Percentiles rank a stretch among this genome's conserved stretches.
phyloP scores from a whole-genome alignment of 2,329 filamentous ascomycete genomes.

The Ophiognomonia clavigignenti-juglandacearum region DNA sequence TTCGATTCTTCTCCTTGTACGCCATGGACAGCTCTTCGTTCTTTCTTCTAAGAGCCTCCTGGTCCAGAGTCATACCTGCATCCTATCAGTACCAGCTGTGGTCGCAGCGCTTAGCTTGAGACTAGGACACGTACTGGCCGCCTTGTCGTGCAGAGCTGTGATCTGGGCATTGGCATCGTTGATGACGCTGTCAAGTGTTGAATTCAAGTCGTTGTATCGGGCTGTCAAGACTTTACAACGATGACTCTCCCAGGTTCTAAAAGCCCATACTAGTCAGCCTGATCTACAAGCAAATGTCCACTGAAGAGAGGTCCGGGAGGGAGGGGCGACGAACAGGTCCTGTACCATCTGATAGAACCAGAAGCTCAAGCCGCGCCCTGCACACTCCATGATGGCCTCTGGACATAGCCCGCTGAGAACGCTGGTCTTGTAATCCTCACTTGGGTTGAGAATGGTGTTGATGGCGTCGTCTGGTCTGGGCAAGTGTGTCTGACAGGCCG shows the following conservation, averaged over 20 bases:
- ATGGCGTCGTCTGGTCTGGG: slow-evolving; percentile 71
- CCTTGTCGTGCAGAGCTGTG: slow-evolving; percentile 56
- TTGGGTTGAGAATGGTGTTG: slow-evolving; percentile 66
- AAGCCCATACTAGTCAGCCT: slow-evolving; percentile 7
- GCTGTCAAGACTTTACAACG: slow-evolving; percentile 66
- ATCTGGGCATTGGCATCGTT: slow-evolving; percentile 73
- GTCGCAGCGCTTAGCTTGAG: too few relatives aligned
- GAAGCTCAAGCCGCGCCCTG: slow-evolving; percentile 72
- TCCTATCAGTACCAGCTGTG: slow-evolving; percentile 13
- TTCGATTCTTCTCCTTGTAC: slow-evolving; percentile 66
- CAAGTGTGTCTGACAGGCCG: slow-evolving; percentile 68
- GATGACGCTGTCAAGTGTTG: slow-evolving; percentile 67
- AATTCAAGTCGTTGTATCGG: slow-evolving; percentile 61
- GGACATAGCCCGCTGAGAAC: slow-evolving; percentile 80
- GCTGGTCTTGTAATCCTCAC: slow-evolving; percentile 86
- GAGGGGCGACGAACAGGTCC: slow-evolving; percentile 61
- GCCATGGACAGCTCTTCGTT: slow-evolving; percentile 66
- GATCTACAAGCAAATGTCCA: slow-evolving; percentile 12
- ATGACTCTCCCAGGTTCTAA: slow-evolving; percentile 71
- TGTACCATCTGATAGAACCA: slow-evolving; percentile 84
- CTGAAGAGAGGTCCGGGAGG: slow-evolving; percentile 15
- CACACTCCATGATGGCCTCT: slow-evolving; percentile 79
- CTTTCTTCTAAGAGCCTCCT: slow-evolving; percentile 61
- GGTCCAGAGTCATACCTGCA: slow-evolving; percentile 53
- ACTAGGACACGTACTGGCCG: slow-evolving; percentile 47